Base-by-base conservation (phyloP, 129 eudicot genomes). In the Erigeron canadensis region DNA sequence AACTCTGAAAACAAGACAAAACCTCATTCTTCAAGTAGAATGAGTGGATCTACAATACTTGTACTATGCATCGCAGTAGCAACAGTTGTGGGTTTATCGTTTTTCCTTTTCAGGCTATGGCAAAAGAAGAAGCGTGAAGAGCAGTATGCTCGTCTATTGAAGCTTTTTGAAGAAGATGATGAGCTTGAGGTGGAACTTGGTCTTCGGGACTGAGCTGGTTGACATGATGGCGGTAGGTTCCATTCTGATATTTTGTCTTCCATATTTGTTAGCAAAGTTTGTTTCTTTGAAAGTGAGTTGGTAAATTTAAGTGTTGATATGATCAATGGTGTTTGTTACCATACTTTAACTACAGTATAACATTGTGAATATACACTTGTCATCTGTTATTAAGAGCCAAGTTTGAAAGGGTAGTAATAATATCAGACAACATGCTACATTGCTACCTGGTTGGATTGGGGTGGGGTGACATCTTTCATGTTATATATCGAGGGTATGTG, bases 181-280 rank as follows among this genome's bases (percentile, higher is more conserved):
- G 97, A 91, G 79, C 97, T 91, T 73, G 97, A 91, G 83, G 71
- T 91, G 48, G 97, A 91, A 80, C 97, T 91, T 65, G 97, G 97
- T 78, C 93, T 91, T 50, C 85, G 93, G 19, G 96, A 91, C 84
- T 88, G 85, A 91, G 70, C 77, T 70, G 34, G 55, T 69, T 51
- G 40, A 68, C 28, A 8, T 50, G 46, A 54, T 69, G 67, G 41
- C 83, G 91, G 96, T 88, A 63, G 45, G 41, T 76, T 69, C 21
- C 38, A 45, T 59, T 10, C 61, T 67, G n/a, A 67, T 75, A 67
- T 13, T 4, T 5, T 8, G 39, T 21, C 34, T 65, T 40, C 41
- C 17, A 42, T 18, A 59, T 64, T 39, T 64, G 5, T 23, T 74
- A 39, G 18, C 62, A 56, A 44, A 37, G 7, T 44, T 57, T 23